Conservation (phyloP, 208 protist species). For the Crithidia mellificae region DNA sequence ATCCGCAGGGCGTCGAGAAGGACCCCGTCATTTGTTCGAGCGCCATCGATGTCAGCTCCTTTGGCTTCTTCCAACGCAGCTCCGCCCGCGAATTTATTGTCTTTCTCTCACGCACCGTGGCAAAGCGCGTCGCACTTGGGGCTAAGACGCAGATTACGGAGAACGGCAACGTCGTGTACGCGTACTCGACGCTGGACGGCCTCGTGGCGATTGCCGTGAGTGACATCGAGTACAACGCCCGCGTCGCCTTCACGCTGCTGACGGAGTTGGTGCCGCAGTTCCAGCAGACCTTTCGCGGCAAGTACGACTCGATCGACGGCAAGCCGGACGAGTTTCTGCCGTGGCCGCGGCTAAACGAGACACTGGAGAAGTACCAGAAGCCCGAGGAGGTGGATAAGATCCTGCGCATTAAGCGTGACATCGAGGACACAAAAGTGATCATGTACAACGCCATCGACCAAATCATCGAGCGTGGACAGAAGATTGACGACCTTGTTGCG, state of each 20-base stretch:
- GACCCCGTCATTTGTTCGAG: conserved; percentile 78
- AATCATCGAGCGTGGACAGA: conserved; percentile 87
- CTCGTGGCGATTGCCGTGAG: conserved; percentile 79
- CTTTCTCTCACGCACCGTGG: conserved; percentile 84
- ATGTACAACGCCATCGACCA: conserved; percentile 94
- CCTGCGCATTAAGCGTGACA: conserved; percentile 84
- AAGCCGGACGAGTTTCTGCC: conserved; percentile 76
- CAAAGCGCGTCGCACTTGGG: conserved; percentile 65
- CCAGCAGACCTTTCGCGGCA: conserved; percentile 82
- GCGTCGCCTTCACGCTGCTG: conserved; percentile 89
- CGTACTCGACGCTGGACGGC: conserved; percentile 68
- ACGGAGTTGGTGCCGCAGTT: conserved; percentile 71
- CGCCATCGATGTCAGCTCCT: conserved; percentile 86
- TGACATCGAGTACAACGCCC: conserved; percentile 85
- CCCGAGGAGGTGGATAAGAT: conserved; percentile 91
- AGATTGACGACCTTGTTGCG: conserved; percentile 89
- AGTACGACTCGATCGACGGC: conserved; percentile 65
- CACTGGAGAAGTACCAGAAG: conserved; percentile 85
- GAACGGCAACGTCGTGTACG: conserved; percentile 81
- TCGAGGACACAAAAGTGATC: conserved; percentile 91
- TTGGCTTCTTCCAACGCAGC: conserved; percentile 88
- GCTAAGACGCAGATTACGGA: conserved; percentile 83
- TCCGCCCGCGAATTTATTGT: conserved; percentile 83
- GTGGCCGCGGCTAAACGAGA: conserved; percentile 78
- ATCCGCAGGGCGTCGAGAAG: conserved; percentile 48